These are phyloP conservation scores for Zymoseptoria crescenta DNA, from an alignment of 2,329 filamentous ascomycete genomes.

Conservation along the genomic window DNA sequence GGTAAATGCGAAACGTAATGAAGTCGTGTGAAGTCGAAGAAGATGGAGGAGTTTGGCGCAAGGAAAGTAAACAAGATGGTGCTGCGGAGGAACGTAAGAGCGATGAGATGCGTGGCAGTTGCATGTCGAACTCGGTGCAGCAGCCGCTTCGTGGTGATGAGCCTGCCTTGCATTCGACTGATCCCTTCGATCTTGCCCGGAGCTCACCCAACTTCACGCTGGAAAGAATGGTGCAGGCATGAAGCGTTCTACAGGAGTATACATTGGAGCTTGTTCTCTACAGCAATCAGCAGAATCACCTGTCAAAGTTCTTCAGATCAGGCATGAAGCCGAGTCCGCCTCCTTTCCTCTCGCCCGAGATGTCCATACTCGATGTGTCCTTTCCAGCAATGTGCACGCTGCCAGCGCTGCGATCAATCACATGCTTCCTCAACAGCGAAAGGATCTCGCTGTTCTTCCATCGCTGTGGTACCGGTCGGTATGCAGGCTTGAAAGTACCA, in stretches of 20 bases:
- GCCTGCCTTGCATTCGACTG: not conserved
- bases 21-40: slow-evolving; percentile 4
- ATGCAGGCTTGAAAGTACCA: slow-evolving; percentile 87
- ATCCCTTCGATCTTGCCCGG: not conserved
- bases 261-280: not conserved
- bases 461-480: slow-evolving; percentile 75
- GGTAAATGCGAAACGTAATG: not conserved
- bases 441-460: slow-evolving; percentile 83
- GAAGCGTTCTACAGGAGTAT: not conserved
- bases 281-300: slow-evolving; percentile 6
- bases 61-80: not conserved
- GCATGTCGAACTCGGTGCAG: not conserved
- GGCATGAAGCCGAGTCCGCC: slow-evolving; percentile 46
- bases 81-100: not conserved
- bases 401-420: slow-evolving; percentile 59
- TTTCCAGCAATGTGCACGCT: slow-evolving; percentile 43
- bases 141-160: too few species aligned
- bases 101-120: not conserved
- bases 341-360: slow-evolving; percentile 27
- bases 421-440: slow-evolving; percentile 68
- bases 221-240: not conserved
- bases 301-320: slow-evolving; percentile 41
- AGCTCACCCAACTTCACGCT: not conserved
- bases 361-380: slow-evolving; percentile 26
- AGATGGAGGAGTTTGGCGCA: not conserved